These are phyloP conservation scores for Papiliotrema laurentii DNA, from an alignment of 1,284 basidiomycete species.

Conservation along the genomic window DNA sequence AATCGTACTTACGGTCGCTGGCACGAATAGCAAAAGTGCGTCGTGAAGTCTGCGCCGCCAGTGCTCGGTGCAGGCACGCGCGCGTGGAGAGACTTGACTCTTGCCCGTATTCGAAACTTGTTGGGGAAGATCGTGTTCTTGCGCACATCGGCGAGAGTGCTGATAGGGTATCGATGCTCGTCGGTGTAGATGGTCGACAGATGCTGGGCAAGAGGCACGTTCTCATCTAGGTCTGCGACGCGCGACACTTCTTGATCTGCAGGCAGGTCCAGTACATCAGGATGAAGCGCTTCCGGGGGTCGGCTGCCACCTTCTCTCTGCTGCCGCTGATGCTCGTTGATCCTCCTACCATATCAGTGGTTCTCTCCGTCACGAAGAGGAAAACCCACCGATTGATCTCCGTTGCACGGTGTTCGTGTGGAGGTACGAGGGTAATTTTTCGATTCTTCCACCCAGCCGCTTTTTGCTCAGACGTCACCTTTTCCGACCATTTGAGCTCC, in stretches of 20 bases:
- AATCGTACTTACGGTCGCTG: background rate
- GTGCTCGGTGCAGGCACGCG: background rate
- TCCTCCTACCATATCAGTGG: conserved; percentile 8
- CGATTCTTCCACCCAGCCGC: conserved; percentile 18
- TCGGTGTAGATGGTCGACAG: conserved; percentile 17
- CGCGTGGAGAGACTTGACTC: conserved; percentile 17
- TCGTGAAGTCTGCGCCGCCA: conserved; percentile 6
- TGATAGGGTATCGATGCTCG: conserved; percentile 15
- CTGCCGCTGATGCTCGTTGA: conserved; percentile 8
- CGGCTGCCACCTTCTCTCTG: background rate
- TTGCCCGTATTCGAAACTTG: conserved; percentile 25
- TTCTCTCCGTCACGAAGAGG: background rate
- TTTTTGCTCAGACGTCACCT: conserved; percentile 19
- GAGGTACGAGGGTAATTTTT: conserved; percentile 3
- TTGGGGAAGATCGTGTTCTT: conserved; percentile 26
- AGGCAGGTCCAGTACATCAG: background rate
- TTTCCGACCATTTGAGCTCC: conserved; percentile 33
- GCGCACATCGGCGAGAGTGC: conserved; percentile 17
- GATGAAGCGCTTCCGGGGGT: background rate
- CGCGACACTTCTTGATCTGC: background rate
- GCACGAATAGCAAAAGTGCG: conserved; percentile 1
- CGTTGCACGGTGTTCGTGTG: conserved; percentile 14
- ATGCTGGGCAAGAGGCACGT: conserved; percentile 10
- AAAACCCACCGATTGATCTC: conserved; percentile 27
- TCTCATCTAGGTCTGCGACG: background rate